Evolutionary conservation across 129 eudicot genomes (phyloP).

Genomic region (Flaveria brownii): DNA sequence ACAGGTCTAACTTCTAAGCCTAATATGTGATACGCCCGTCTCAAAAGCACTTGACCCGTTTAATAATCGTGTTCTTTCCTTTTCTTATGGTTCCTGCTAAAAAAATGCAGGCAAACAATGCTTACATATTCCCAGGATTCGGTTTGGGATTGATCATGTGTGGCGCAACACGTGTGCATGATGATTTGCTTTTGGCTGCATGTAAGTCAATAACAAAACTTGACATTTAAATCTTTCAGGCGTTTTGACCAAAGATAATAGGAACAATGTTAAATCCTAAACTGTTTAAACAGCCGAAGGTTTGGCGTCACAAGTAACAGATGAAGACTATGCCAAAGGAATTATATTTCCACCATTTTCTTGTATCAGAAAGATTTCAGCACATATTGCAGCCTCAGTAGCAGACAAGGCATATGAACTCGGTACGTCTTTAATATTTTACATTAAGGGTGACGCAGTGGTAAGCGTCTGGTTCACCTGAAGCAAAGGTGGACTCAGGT

Average conservation of each 20-base stretch:
- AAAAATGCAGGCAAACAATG: slow-evolving; percentile 81
- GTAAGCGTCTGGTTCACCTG: no score
- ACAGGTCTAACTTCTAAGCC: slow-evolving; percentile 52
- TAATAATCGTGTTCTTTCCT: background rate
- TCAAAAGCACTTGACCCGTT: background rate
- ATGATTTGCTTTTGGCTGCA: slow-evolving; percentile 90
- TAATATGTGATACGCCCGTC: background rate
- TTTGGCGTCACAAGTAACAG: slow-evolving; percentile 75
- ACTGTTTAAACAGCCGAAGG: slow-evolving; percentile 62
- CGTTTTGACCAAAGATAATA: background rate
- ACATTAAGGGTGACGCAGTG: background rate
- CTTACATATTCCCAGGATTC: slow-evolving; percentile 94
- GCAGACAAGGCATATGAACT: slow-evolving; percentile 85
- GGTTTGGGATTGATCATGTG: slow-evolving; percentile 96
- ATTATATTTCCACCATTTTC: slow-evolving; percentile 75
- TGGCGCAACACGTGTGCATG: slow-evolving; percentile 80
- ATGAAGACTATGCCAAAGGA: slow-evolving; percentile 67
- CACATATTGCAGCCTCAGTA: slow-evolving; percentile 73
- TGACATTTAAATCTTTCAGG: background rate
- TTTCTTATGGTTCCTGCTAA: background rate
- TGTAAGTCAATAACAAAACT: slow-evolving; percentile 57
- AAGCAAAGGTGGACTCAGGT: no score
- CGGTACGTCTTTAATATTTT: slow-evolving; percentile 41
- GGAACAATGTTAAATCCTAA: background rate
- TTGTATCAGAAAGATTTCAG: slow-evolving; percentile 72